Conservation (phyloP, 768 basidiomycete genomes). For the Pleurotus tuoliensis region DNA sequence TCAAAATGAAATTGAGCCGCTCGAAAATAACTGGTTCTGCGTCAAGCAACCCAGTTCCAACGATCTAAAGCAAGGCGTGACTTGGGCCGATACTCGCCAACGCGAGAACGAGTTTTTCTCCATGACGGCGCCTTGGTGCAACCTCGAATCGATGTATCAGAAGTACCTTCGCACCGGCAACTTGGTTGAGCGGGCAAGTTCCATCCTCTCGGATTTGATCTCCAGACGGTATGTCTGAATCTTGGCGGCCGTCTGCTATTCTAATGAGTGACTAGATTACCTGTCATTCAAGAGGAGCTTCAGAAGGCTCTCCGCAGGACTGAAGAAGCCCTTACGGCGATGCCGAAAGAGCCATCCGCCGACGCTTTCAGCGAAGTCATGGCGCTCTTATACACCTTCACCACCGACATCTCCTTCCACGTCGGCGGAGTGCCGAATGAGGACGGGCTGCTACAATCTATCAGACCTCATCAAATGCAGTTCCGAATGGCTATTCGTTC, state of each 20-base stretch:
- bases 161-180: constrained; percentile 52
- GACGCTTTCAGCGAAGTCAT: constrained; percentile 59
- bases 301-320: constrained; percentile 38
- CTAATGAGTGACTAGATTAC: constrained; percentile 24
- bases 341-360: constrained; percentile 50
- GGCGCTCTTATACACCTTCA: constrained; percentile 42
- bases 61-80: constrained; percentile 45
- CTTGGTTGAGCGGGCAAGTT: constrained; percentile 54
- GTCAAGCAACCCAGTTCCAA: constrained; percentile 52
- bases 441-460: constrained; percentile 51
- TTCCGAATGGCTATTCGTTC: constrained; percentile 46
- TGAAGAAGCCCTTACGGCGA: constrained; percentile 21
- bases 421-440: constrained; percentile 52
- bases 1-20: constrained; percentile 44
- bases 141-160: constrained; percentile 47
- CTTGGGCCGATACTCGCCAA: constrained; percentile 58
- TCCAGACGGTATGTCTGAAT: constrained; percentile 44
- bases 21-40: constrained; percentile 58
- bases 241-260: too few relatives aligned
- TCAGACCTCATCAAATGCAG: constrained; percentile 41
- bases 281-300: constrained; percentile 58
- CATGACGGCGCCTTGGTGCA: constrained; percentile 47
- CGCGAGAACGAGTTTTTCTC: constrained; percentile 57
- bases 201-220: constrained; percentile 60
- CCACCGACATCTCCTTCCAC: constrained; percentile 35